These are phyloP conservation scores for Cylindricascospora bacillispora DNA, from an alignment of 1,139 yeast species.

Conservation along the genomic window DNA sequence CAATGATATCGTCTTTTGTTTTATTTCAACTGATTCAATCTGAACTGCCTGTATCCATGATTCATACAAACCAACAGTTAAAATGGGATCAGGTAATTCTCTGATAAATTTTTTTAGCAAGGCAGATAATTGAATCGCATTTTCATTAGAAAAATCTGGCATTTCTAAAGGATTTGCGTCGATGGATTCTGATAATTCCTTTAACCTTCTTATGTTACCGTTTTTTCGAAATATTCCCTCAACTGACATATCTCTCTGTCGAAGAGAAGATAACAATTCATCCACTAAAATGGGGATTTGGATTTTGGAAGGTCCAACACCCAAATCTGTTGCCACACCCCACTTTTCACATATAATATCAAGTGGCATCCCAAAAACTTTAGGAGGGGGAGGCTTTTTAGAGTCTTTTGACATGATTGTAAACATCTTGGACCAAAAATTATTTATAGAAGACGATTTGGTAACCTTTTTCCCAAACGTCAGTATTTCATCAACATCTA, in stretches of 20 bases:
- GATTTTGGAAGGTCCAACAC: constrained; percentile 72
- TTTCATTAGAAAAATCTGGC: constrained; percentile 65
- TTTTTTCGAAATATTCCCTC: constrained; percentile 95
- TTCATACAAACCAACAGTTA: constrained; percentile 66
- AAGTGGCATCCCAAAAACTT: constrained; percentile 74
- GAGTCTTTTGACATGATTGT: constrained; percentile 26
- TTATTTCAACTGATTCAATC: constrained; percentile 34
- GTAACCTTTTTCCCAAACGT: constrained; percentile 5
- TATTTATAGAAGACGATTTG: constrained; percentile 10
- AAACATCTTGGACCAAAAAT: constrained; percentile 67
- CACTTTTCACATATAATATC: constrained; percentile 57
- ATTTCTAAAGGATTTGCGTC: constrained; percentile 62
- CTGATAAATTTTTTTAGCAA: constrained; percentile 81
- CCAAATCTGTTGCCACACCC: constrained; percentile 79
- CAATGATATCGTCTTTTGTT: constrained; percentile 51
- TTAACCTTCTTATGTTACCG: constrained; percentile 80
- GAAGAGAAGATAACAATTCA: constrained; percentile 70
- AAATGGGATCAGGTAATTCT: constrained; percentile 83
- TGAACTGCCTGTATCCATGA: constrained; percentile 72
- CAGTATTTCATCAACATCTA: constrained; percentile 7
- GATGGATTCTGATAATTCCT: constrained; percentile 61
- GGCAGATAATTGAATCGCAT: constrained; percentile 90
- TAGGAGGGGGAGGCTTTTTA: constrained; percentile 10
- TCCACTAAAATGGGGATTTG: constrained; percentile 80
- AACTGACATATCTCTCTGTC: constrained; percentile 89